Base-by-base conservation (phyloP, 306 rosid species). In the Malus orientalis region DNA sequence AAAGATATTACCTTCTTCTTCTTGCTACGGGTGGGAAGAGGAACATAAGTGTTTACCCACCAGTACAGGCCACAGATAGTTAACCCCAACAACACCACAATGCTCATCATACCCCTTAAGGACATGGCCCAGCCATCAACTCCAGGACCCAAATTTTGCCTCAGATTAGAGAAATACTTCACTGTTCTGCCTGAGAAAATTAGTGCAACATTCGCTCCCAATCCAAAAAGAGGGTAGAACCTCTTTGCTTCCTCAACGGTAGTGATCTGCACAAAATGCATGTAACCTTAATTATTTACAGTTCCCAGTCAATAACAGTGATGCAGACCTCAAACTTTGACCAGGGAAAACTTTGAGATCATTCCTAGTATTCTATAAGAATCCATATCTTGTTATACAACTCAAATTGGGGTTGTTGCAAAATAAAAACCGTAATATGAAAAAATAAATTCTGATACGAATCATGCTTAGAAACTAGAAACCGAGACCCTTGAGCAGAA, bases 111-210 rank as follows among this genome's bases (percentile, higher is more conserved):
- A 23, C 70, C 97, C 81, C 76, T 92, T 4, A 94, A 84, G 67
- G 98, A 94, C 60, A 94, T 18, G 32, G 98, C 96, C 98, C 98
- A 94, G 42, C 98, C 98, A 81, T 94, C 98, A 30, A 94, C 92
- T 70, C 97, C 97, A 33, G 96, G 98, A 67, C 93, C 97, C 85
- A 92, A 88, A 77, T 88, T 82, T 71, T 83, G 47, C 87, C 97
- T 91, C 89, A 94, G 3, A 65, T 94, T 85, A 33, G 97, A 94
- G 85, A 94, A 94, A 83, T 91, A 94, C 81, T 94, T 94, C 84
- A 94, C 95, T 0, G 98, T 94, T 60, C 96, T 87, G 38, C 98
- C 97, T 8, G 97, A 91, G 87, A 94, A 91, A 29, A 94, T 79
- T 69, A 94, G 96, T 42, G 98, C 98, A 36, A 94, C 83, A 74